phyloP scores from a whole-genome alignment of 768 basidiomycete species.

The Tephrocybe sp. region DNA sequence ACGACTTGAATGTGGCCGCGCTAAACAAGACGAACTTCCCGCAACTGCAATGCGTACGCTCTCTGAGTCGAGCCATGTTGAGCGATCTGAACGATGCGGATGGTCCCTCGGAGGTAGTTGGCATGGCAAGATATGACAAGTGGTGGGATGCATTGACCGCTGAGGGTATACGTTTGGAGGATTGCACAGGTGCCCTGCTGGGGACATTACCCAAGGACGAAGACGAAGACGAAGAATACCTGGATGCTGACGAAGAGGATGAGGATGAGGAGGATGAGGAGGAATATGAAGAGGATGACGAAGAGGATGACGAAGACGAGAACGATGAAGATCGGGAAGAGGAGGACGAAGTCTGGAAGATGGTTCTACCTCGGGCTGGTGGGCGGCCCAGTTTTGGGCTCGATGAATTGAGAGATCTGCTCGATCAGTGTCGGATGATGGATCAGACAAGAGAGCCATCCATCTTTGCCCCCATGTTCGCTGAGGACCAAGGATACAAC shows the following conservation, averaged over 20 bases:
- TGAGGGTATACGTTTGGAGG: constrained; percentile 63
- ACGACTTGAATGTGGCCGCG: constrained; percentile 66
- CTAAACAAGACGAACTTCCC: constrained; percentile 60
- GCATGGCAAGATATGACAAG: constrained; percentile 60
- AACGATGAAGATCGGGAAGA: background rate
- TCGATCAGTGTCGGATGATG: constrained; percentile 60
- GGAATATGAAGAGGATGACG: constrained; percentile 27
- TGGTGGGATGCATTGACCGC: constrained; percentile 61
- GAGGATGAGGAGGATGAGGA: constrained; percentile 32
- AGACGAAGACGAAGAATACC: constrained; percentile 20
- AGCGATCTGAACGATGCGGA: constrained; percentile 54
- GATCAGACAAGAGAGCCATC: constrained; percentile 41
- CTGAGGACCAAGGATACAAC: constrained; percentile 1
- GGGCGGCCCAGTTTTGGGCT: constrained; percentile 28
- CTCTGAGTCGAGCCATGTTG: constrained; percentile 55
- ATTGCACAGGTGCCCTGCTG: constrained; percentile 69
- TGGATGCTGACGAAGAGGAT: no score
- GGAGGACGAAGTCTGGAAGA: constrained; percentile 21
- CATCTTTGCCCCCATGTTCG: constrained; percentile 25
- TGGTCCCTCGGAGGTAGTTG: constrained; percentile 45
- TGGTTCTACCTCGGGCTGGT: constrained; percentile 27
- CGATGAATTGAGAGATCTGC: constrained; percentile 49
- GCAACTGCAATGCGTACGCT: constrained; percentile 55
- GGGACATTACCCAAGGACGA: constrained; percentile 49
- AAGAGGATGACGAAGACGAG: constrained; percentile 20